These are phyloP conservation scores for Paxillus rubicundulus DNA, from an alignment of 768 basidiomycete genomes.

Conservation along the genomic window DNA sequence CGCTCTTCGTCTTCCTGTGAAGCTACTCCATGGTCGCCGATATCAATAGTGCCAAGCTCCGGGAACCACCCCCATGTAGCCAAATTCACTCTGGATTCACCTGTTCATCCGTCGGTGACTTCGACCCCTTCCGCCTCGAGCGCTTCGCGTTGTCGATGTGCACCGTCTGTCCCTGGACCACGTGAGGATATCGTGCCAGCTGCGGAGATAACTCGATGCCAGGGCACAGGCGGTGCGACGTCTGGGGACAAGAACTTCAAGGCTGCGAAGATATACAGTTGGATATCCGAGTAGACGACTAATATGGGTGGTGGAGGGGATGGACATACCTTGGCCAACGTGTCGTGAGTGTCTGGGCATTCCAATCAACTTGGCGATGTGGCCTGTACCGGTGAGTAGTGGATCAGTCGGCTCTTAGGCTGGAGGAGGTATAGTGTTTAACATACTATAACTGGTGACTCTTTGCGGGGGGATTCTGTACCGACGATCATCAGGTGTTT, in stretches of 20 bases:
- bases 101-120: conserved; percentile 55
- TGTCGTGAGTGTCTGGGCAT: conserved; percentile 79
- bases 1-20: background rate
- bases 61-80: conserved; percentile 70
- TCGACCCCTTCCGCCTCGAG: conserved; percentile 83
- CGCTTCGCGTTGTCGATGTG: conserved; percentile 69
- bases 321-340: conserved; percentile 70
- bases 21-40: conserved; percentile 7
- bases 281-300: background rate
- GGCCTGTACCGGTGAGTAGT: conserved; percentile 43
- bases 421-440: background rate
- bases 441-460: conserved; percentile 75
- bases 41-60: conserved; percentile 22
- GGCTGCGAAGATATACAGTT: conserved; percentile 42
- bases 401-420: background rate
- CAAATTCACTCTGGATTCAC: conserved; percentile 59
- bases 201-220: conserved; percentile 75
- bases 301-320: background rate
- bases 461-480: conserved; percentile 54
- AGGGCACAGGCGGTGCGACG: conserved; percentile 67
- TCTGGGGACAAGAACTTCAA: conserved; percentile 68
- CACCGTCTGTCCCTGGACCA: conserved; percentile 80
- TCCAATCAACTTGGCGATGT: conserved; percentile 76
- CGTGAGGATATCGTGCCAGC: conserved; percentile 77
- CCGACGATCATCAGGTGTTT: conserved; percentile 1